phyloP scores from a whole-genome alignment of 1,284 basidiomycete genomes.

The Marasmius tenuissimus region DNA sequence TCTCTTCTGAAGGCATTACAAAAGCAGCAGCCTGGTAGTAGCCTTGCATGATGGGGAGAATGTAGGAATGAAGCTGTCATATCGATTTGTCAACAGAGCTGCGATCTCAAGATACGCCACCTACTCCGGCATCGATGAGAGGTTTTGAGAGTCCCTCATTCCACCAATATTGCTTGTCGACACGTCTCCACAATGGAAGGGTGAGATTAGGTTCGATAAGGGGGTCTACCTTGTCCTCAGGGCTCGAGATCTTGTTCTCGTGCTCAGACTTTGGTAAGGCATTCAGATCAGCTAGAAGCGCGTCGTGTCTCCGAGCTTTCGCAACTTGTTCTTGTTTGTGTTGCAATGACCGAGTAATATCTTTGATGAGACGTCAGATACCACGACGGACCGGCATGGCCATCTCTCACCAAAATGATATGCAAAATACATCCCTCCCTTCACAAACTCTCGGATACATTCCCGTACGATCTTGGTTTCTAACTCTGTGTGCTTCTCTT shows the following conservation, averaged over 20 bases:
- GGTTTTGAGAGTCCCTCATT: slow-evolving; percentile 81
- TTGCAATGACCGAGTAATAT: slow-evolving; percentile 77
- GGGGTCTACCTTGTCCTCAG: slow-evolving; percentile 43
- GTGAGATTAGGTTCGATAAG: slow-evolving; percentile 68
- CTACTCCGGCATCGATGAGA: slow-evolving; percentile 73
- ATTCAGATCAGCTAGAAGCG: slow-evolving; percentile 57
- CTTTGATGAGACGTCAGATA: slow-evolving; percentile 34
- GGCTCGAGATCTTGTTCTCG: not conserved
- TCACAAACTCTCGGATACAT: slow-evolving; percentile 65
- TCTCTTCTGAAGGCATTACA: slow-evolving; percentile 56
- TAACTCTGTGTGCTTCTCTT: slow-evolving; percentile 69
- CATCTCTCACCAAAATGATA: slow-evolving; percentile 65
- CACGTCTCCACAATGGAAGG: slow-evolving; percentile 81
- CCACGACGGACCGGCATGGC: not conserved
- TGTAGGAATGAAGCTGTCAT: slow-evolving; percentile 71
- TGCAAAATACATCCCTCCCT: slow-evolving; percentile 81
- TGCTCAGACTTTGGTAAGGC: slow-evolving; percentile 31
- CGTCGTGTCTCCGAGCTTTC: slow-evolving; percentile 54
- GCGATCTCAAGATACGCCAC: slow-evolving; percentile 14
- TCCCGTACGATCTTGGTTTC: slow-evolving; percentile 79
- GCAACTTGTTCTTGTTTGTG: slow-evolving; percentile 69
- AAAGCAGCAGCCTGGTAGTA: slow-evolving; percentile 77
- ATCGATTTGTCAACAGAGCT: not conserved
- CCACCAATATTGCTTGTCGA: slow-evolving; percentile 88
- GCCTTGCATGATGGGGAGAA: slow-evolving; percentile 89